Conservation (phyloP, 345 rosid species). For the Nasturtium officinale region DNA sequence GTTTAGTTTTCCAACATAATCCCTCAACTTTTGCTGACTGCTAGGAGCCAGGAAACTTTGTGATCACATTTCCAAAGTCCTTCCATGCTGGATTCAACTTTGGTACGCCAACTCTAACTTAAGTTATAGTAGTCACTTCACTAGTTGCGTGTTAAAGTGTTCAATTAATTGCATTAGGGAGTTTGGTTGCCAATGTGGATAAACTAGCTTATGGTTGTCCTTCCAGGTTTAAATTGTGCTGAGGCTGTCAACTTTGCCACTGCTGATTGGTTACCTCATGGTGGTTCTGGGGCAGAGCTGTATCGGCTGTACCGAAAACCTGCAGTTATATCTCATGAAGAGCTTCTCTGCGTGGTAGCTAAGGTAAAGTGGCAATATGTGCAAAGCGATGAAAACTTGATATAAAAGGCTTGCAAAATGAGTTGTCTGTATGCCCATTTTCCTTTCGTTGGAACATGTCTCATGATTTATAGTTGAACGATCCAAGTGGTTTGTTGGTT, state of each 20-base stretch:
- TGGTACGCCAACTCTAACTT: constrained; percentile 56
- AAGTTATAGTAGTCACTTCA: constrained; percentile 14
- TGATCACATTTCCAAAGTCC: constrained; percentile 94
- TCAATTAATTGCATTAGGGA: neutral
- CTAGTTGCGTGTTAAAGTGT: neutral
- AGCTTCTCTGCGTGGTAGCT: constrained; percentile 94
- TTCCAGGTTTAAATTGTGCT: constrained; percentile 91
- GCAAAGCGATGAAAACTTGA: neutral
- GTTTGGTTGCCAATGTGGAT: constrained; percentile 7
- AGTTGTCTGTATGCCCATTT: neutral
- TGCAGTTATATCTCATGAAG: constrained; percentile 92
- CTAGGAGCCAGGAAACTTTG: constrained; percentile 97
- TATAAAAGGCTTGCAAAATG: neutral
- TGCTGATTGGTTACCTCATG: constrained; percentile 98
- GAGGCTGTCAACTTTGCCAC: constrained; percentile 99
- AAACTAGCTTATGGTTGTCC: constrained; percentile 23
- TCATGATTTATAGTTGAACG: neutral
- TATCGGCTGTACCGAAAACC: constrained; percentile 82
- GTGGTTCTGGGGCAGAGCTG: constrained; percentile 77
- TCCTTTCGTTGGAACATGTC: neutral
- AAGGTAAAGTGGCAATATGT: constrained; percentile 51
- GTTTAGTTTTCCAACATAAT: constrained; percentile 24
- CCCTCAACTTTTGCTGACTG: constrained; percentile 36
- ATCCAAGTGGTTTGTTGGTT: neutral
- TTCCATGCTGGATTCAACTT: constrained; percentile 95